Base-by-base conservation (phyloP, 2,329 filamentous ascomycete species). In the Didymellaceae sp. region DNA sequence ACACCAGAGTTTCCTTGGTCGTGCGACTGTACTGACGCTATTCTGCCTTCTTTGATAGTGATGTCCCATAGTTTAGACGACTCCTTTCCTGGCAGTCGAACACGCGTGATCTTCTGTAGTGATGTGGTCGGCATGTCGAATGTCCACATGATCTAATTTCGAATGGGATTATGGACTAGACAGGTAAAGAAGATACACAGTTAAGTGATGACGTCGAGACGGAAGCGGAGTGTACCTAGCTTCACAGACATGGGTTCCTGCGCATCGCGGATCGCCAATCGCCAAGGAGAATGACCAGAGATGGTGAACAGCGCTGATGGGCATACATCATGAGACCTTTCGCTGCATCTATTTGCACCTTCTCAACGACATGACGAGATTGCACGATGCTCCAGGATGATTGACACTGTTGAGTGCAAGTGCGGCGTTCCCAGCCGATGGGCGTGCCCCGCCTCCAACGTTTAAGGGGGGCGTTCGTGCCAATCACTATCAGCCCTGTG, bases 11-110 rank as follows among this genome's bases (percentile, higher is more conserved):
- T n/a, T n/a, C 16, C 25, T 13, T 38, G 10, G 21, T 61, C 45
- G 40, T 75, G 70, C n/a, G 62, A 25, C n/a, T 67, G 57, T 13
- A 76, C 57, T 13, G 68, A 65, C 14, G 63, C 52, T 35, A 76
- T 70, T 31, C 50, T 61, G 20, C 71, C 71, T 24, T 74, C 58
- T 13, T 57, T 17, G 18, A 75, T 68, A 11, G 56, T 55, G 13
- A 77, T 55, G 38, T 76, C 73, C 74, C 74, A 77, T 1, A 70
- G 60, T 10, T 64, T 61, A 0, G 62, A 65, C 1, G 62, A 41
- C 2, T 62, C 58, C 44, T 66, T 65, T 22, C 62, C 52, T 16
- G 73, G 71, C 14, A 75, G 51, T 31, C 72, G 71, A 5, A 74
- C 72, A 33, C 63, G 61, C 7, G 57, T 45, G 45, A 75, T 72